Base-by-base conservation (phyloP, 2,329 filamentous ascomycete genomes). In the Zasmidium citrigriseum region DNA sequence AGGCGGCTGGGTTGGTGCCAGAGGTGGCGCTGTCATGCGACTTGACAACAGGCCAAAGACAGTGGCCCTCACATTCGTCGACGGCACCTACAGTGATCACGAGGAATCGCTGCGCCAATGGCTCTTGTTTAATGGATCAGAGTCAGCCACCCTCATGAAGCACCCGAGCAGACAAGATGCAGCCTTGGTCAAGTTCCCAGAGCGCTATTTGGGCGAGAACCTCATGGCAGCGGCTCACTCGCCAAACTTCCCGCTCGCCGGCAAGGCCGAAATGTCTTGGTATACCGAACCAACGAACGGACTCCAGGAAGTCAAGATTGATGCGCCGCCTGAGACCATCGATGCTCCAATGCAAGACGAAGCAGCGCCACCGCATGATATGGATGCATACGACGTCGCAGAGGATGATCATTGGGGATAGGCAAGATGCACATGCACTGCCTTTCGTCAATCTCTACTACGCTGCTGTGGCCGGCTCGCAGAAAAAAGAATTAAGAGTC, bases 1-100 rank as follows among this genome's bases (percentile, higher is more conserved):
- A 49, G 79, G 77, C 9, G 75, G 78, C 14, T 78, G 68, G 62
- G 77, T 76, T 4, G 89, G 62, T 16, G 65, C 61, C 20, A 58
- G 75, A 18, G 77, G 77, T 23, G 79, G 87, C 64, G 79, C 78
- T 55, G 82, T 84, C 16, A 78, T 81, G 65, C 87, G 88, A 18
- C 79, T 95, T 21, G 90, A 95, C 68, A 92, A 93, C 71, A 81
- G 90, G 46, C 87, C 90, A 0, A 89, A 84, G 70, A 86, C 82
- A 61, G 78, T 95, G 10, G 81, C 83, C 4, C 75, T 93, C 22
- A 80, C 80, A 7, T 71, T 74, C 55, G 59, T 59, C 1, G 63
- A 67, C 23, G 88, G 86, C 2, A 81, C 86, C 86, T 73, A 86
- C 88, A 68, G 85, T 14, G 82, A 82, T 25, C 85, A 84, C 67